phyloP scores from a whole-genome alignment of 2,329 filamentous ascomycete species.

The Penicillium sp. region DNA sequence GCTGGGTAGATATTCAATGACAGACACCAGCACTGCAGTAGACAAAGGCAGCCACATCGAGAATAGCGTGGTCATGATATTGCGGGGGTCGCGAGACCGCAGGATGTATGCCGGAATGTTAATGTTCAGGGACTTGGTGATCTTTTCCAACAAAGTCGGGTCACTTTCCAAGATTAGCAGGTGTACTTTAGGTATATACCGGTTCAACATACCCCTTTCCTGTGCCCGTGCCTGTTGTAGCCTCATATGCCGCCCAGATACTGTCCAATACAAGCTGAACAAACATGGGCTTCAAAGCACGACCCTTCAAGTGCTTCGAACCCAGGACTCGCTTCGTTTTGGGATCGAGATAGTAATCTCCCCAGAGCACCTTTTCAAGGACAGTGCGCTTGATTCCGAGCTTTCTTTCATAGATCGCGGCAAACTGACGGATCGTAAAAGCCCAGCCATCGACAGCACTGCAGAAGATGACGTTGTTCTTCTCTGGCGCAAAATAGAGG shows the following conservation, averaged over 20 bases:
- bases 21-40: constrained; percentile 82
- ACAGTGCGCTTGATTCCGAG: constrained; percentile 81
- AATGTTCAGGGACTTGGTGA: constrained; percentile 81
- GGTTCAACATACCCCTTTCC: constrained; percentile 63
- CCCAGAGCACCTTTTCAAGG: constrained; percentile 92
- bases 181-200: no score
- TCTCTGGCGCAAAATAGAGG: constrained; percentile 94
- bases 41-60: constrained; percentile 85
- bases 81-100: constrained; percentile 71
- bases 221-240: constrained; percentile 71
- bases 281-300: constrained; percentile 89
- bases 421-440: constrained; percentile 91
- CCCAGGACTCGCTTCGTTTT: constrained; percentile 91
- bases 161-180: constrained; percentile 50
- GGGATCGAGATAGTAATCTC: constrained; percentile 89
- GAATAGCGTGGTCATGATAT: constrained; percentile 78
- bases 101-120: constrained; percentile 75
- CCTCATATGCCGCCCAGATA: constrained; percentile 91
- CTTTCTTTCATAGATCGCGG: constrained; percentile 92
- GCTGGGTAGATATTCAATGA: constrained; percentile 83
- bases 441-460: constrained; percentile 97
- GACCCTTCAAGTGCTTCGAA: constrained; percentile 83
- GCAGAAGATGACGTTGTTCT: constrained; percentile 97
- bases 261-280: constrained; percentile 92
- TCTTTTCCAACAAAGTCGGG: constrained; percentile 74